Evolutionary conservation across 2,329 filamentous ascomycete species (phyloP).

Genomic region (Cercospora sp.): DNA sequence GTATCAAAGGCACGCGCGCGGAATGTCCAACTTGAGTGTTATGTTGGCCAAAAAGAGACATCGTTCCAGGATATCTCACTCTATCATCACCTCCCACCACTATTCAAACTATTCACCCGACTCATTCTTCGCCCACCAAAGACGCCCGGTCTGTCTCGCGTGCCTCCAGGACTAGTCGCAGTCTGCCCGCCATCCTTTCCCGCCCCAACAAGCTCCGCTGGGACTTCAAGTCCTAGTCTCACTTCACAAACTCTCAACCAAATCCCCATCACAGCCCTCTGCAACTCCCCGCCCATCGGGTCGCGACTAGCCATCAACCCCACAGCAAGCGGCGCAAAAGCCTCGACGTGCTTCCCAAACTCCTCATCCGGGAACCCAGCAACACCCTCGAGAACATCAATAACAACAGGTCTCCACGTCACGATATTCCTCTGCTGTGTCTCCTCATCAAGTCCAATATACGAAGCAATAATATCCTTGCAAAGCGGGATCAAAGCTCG

Average conservation of each 20-base stretch:
- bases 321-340: slow-evolving; percentile 83
- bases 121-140: slow-evolving; percentile 32
- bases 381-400: slow-evolving; percentile 94
- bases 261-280: slow-evolving; percentile 73
- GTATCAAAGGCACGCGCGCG: not conserved
- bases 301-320: slow-evolving; percentile 69
- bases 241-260: slow-evolving; percentile 82
- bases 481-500: slow-evolving; percentile 90
- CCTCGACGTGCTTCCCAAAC: slow-evolving; percentile 75
- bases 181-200: not conserved
- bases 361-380: slow-evolving; percentile 76
- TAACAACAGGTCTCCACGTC: slow-evolving; percentile 94
- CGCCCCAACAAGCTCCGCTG: slow-evolving; percentile 14
- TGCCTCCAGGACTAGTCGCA: slow-evolving; percentile 29
- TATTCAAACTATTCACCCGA: slow-evolving; percentile 17
- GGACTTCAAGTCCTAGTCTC: slow-evolving; percentile 50
- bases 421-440: slow-evolving; percentile 96
- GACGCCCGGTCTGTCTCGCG: slow-evolving; percentile 15
- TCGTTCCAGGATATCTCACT: not conserved
- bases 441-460: slow-evolving; percentile 86
- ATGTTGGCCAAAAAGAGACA: not conserved
- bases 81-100: not conserved
- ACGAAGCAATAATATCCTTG: slow-evolving; percentile 87
- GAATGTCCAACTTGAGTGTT: not conserved
- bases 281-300: slow-evolving; percentile 77